phyloP scores from a whole-genome alignment of 768 basidiomycete genomes.

The Tricholoma flavovirens region DNA sequence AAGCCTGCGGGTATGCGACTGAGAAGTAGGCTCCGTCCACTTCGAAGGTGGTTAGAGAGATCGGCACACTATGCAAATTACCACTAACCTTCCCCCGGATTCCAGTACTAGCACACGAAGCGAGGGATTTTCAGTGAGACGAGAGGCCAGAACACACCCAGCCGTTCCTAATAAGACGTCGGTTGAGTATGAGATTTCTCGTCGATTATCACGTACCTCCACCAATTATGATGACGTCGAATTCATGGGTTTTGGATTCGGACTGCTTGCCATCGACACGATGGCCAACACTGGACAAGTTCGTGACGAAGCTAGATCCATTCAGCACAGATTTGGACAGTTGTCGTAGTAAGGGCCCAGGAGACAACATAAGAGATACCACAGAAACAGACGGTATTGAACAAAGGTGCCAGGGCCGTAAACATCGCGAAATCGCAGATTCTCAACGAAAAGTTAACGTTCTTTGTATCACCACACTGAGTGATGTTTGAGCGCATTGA shows the following conservation, averaged over 20 bases:
- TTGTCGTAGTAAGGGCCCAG: not conserved
- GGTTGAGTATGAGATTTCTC: not conserved
- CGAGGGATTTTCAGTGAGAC: not conserved
- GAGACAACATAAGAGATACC: not conserved
- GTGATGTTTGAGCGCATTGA: too few relatives aligned
- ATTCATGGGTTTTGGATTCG: not conserved
- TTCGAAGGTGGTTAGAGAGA: not conserved
- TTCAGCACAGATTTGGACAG: not conserved
- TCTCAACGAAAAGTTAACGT: too few relatives aligned
- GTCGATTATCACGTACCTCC: not conserved
- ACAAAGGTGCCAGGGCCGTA: too few relatives aligned
- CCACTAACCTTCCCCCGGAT: not conserved
- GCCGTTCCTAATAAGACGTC: not conserved
- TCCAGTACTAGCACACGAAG: not conserved
- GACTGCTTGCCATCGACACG: not conserved
- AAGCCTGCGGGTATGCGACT: not conserved
- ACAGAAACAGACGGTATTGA: too few relatives aligned
- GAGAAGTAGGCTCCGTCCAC: not conserved
- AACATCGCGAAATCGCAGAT: too few relatives aligned
- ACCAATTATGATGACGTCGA: not conserved
- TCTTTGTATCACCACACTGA: too few relatives aligned
- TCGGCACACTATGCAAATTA: not conserved
- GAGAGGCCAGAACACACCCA: not conserved
- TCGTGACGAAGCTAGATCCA: not conserved
- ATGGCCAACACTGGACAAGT: not conserved